Base-by-base conservation (phyloP, 805 yeast species). In the Ogataea methylovora region DNA sequence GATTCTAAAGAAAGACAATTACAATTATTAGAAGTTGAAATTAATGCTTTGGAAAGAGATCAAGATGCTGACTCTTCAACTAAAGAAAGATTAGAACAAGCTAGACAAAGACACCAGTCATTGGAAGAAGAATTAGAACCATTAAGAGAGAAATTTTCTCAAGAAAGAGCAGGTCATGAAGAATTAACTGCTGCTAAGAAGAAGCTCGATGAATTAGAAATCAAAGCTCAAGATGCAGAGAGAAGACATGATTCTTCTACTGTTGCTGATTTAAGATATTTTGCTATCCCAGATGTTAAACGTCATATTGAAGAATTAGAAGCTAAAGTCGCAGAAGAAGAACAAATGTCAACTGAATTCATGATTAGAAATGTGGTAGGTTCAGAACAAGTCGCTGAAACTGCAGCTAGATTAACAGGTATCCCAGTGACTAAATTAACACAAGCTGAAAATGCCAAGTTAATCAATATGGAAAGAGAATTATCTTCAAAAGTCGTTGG, bases 371-470 rank as follows among this genome's bases (percentile, higher is more conserved):
- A 90, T 53, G 92, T 86, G 32, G 98, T 92, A 36, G 92, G 90
- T 35, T 65, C 87, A 20, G 63, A 49, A 23, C 54, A 49, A 37
- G 88, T 88, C 49, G 84, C 95, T n/a, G 96, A 88, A 61, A 88
- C 96, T 19, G 95, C 95, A 16, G 97, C 97, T 3, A 75, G 95
- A 56, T 69, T 94, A 49, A 90, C 98, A 3, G 97, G 97, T 57
- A 90, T 92, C 40, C 98, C 98, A 11, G 97, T 90, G 17, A 76
- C 82, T 42, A 92, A 94, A 63, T 71, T 90, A 51, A 84, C 95
- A 5, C 96, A 88, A 62, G 92, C 96, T 22, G 98, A 92, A 63
- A 92, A 92, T 58, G 67, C 84, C 37, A 90, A 90, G 65, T 76
- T 92, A 54, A 87, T 92, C 56, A 84, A 81, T 53, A 92, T 92